A percentile compares a stretch with the other conserved stretches of the same genome.
Conservation (phyloP, 352 stramenopile species). For the Globisporangium takayamanum region DNA sequence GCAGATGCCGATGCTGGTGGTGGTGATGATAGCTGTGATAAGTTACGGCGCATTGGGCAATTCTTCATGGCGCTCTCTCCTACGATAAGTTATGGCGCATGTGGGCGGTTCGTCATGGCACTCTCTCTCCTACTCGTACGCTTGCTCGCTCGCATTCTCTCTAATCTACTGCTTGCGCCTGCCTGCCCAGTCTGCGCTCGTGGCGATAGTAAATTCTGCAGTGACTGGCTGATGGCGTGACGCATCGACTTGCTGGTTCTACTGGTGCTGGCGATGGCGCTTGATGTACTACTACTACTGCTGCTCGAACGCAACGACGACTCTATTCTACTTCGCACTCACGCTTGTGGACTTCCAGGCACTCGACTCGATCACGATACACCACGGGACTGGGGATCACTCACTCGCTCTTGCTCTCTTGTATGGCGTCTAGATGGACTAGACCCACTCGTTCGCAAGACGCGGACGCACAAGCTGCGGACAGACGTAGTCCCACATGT, state of each 20-base stretch:
- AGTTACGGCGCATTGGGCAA: neutral
- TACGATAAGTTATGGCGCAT: no score
- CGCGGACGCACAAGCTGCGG: slow-evolving; percentile 29
- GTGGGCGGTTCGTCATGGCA: no score
- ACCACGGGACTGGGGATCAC: neutral
- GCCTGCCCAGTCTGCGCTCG: neutral
- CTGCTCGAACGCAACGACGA: no score
- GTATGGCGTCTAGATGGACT: neutral
- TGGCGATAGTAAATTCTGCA: neutral
- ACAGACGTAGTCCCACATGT: slow-evolving; percentile 59
- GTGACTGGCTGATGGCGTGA: neutral
- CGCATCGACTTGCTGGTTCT: neutral
- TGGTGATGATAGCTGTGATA: neutral
- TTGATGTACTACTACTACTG: no score
- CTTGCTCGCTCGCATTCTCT: neutral
- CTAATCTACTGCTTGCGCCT: slow-evolving; percentile 1
- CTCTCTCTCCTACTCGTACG: neutral
- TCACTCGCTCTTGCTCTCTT: slow-evolving; percentile 7
- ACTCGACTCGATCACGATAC: neutral
- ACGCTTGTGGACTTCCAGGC: no score
- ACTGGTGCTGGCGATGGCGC: no score
- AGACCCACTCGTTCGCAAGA: slow-evolving; percentile 48
- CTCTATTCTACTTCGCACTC: no score
- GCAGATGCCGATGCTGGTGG: no score
- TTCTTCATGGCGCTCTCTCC: no score